A percentile compares a stretch with the other conserved stretches of the same genome.
Conservation (phyloP, 1,139 yeast species). For the Nakaseomyces nivariensis region DNA sequence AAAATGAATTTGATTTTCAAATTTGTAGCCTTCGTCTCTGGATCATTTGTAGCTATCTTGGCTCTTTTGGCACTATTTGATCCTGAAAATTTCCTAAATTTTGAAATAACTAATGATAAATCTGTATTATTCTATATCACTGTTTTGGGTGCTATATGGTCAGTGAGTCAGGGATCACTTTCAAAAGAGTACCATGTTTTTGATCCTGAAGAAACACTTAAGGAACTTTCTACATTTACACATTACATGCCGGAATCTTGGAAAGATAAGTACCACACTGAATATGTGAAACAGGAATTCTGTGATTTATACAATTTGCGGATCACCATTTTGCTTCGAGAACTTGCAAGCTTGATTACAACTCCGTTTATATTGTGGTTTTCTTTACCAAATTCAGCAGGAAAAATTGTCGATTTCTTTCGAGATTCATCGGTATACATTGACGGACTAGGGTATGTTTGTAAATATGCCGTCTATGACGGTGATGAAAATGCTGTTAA, state of each 20-base stretch:
- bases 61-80: conserved; percentile 80
- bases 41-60: conserved; percentile 81
- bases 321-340: conserved; percentile 62
- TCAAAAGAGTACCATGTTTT: conserved; percentile 58
- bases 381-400: conserved; percentile 62
- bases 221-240: conserved; percentile 73
- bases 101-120: conserved; percentile 74
- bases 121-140: conserved; percentile 84
- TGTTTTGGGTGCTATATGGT: conserved; percentile 73
- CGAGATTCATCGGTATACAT: conserved; percentile 82
- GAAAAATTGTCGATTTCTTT: conserved; percentile 76
- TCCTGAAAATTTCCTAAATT: conserved; percentile 82
- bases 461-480: conserved; percentile 88
- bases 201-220: conserved; percentile 81
- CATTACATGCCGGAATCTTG: conserved; percentile 83
- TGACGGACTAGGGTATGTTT: conserved; percentile 90
- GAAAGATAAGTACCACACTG: conserved; percentile 78
- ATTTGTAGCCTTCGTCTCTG: conserved; percentile 68
- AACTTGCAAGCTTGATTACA: conserved; percentile 66
- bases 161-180: conserved; percentile 53
- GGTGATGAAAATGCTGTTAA: conserved; percentile 46
- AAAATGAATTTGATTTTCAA: conserved; percentile 53
- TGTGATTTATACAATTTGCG: conserved; percentile 68
- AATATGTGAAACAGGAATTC: conserved; percentile 73
- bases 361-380: conserved; percentile 87